Evolutionary conservation across 1,139 yeast species (phyloP), one percentile per base, ranked within the genome.

Genomic region (Yamadazyma atlantica): DNA sequence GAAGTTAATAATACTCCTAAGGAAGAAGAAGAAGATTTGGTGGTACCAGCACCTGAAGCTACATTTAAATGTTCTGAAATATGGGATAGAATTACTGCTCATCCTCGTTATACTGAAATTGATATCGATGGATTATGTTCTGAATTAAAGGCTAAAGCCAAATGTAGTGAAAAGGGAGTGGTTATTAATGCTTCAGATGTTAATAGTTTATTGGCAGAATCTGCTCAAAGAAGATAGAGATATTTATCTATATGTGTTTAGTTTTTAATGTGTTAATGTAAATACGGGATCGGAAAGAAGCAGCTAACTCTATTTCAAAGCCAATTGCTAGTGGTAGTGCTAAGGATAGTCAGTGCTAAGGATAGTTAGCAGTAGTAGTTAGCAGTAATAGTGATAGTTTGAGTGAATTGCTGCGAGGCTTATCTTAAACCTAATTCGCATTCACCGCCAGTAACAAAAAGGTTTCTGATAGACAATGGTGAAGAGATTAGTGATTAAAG

Each of bases 41-140:
- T 56, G 25, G 66, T 56, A 6, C 64, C 64, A 9, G 64, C 64
- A 9, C 60, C 83, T 54, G 60, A 66, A 60, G 34, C 68, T 60
- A 52, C 64, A 2, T 53, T 56, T 46, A 54, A 79, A 54, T 92
- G 98, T 60, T 80, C 95, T 0, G 97, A 89, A 51, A 85, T 90
- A 16, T 92, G 98, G 98, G 97, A 90, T 59, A 77, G 97, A 54
- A 85, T 92, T 29, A 86, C 96, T 3, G 67, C 95, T 12, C 97
- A 92, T 69, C 97, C 98, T 25, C 81, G 85, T 58, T 92, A 90
- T 61, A 81, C 94, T 5, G 96, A 90, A 44, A 72, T 92, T 40
- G 97, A 92, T 61, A 89, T 92, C 47, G 97, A 90, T 58, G 94
- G 96, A 2, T 75, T 92, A 55, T 92, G 98, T 72, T 60, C 67